These are phyloP conservation scores for Russula ochroleuca DNA, from an alignment of 768 basidiomycete species.

Conservation along the genomic window DNA sequence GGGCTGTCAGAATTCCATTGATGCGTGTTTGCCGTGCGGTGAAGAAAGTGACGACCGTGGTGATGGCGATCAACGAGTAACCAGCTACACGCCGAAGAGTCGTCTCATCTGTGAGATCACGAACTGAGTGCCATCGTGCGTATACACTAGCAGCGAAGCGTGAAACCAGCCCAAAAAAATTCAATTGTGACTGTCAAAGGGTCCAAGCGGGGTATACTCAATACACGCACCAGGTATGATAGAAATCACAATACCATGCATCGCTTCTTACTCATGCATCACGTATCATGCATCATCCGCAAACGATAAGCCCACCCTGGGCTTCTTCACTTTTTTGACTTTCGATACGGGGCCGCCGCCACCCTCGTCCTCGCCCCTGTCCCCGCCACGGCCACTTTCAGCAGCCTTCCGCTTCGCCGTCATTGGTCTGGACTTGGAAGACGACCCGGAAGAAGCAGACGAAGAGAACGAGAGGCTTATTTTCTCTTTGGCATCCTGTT, in stretches of 20 bases:
- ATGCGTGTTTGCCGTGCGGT: no score
- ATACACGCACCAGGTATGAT: neutral
- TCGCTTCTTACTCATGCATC: neutral
- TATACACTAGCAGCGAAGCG: neutral
- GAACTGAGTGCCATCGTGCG: neutral
- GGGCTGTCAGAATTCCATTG: no score
- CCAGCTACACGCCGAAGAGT: no score
- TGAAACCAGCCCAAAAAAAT: no score
- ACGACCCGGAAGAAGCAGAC: slow-evolving; percentile 21
- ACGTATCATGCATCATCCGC: slow-evolving; percentile 48
- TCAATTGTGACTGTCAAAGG: no score
- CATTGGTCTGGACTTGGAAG: slow-evolving; percentile 26
- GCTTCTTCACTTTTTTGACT: slow-evolving; percentile 52
- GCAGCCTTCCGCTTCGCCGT: slow-evolving; percentile 36
- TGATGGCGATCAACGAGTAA: no score
- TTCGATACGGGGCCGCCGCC: slow-evolving; percentile 33
- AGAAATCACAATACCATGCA: neutral
- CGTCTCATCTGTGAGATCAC: no score
- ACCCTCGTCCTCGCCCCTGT: neutral
- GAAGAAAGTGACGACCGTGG: no score
- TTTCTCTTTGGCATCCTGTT: slow-evolving; percentile 24
- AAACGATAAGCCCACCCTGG: slow-evolving; percentile 51
- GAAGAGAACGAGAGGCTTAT: slow-evolving; percentile 40
- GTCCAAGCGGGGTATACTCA: neutral
- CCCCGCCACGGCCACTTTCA: slow-evolving; percentile 34